Base-by-base conservation (phyloP, 148 eudicot species). In the Camellia sinensis region DNA sequence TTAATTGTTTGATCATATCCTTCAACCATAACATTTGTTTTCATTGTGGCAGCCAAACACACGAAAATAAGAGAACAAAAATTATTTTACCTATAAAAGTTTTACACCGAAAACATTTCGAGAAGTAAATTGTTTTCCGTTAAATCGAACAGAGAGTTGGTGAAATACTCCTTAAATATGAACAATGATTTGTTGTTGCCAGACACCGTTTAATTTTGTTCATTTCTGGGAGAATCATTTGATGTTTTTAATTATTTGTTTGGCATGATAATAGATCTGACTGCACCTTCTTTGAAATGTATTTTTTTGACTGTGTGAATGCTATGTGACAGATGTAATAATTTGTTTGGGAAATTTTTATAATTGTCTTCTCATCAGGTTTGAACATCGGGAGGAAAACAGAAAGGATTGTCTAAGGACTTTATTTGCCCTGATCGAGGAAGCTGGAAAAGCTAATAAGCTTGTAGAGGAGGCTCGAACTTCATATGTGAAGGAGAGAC, bases 341-440 rank as follows among this genome's bases (percentile, higher is more conserved):
- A 43, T 50, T 48, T 46, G 9, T 54, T 37, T 70, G 8, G 43
- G 2, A 21, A 64, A 77, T 14, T 60, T 62, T 53, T 40, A 18
- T 37, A 5, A 21, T 63, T 44, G n/a, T 71, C 43, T 43, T 79
- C 46, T 43, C 78, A 46, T 84, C 85, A 96, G 99, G 91, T 96
- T 87, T 85, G 99, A 96, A 54, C 92, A 96, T 59, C 95, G 99
- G 43, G 99, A 96, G 82, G 99, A 96, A 88, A 96, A 96, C 82
- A 89, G 98, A 83, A 96, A 96, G 88, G 99, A 96, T 83, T 96
- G 98, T 84, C 89, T 96, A 37, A 89, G 97, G 80, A 93, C 97
- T 45, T 87, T 96, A 74, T 88, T 85, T 79, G 77, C 78, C 17
- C 82, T 96, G 76, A 87, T 92, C 22, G 98, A 96, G 87, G 99